Base-by-base conservation (phyloP, 371 early-diverging fungal species). In the Mortierella sp. region DNA sequence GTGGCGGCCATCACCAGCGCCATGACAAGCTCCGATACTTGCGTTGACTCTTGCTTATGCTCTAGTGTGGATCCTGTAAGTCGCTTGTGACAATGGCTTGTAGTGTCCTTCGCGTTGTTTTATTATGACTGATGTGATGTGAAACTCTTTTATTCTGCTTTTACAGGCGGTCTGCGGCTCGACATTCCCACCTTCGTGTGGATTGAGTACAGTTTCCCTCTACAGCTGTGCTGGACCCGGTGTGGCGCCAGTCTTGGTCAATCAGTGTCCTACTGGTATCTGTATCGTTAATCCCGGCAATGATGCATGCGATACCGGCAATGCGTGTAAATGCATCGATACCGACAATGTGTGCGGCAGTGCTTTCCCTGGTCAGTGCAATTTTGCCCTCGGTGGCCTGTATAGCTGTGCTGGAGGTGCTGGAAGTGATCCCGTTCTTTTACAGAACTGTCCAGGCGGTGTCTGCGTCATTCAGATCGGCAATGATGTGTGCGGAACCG, bases 111-210 rank as follows among this genome's bases (percentile, higher is more conserved):
- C n/a, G n/a, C n/a, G n/a, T n/a, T n/a, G n/a, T n/a, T n/a, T n/a
- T n/a, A n/a, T n/a, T n/a, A n/a, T n/a, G n/a, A n/a, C n/a, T n/a
- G n/a, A n/a, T n/a, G n/a, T n/a, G n/a, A n/a, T n/a, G n/a, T n/a
- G n/a, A n/a, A n/a, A n/a, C n/a, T n/a, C n/a, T n/a, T n/a, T 55
- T 27, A 39, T 42, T 31, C 37, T 34, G 42, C 14, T 1, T 23
- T 42, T 56, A 14, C 17, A 34, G 12, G n/a, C 50, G 60, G 21
- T 42, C 32, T 60, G 60, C 32, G 60, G 51, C n/a, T 41, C 44
- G 3, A 51, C 60, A 1, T 50, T 60, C 50, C 42, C 42, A 3
- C 27, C 26, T 9, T 30, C 8, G 0, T 60, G 60, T 26, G 31
- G 21, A 6, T 30, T 51, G 11, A 30, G 39, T 6, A 2, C 24